These are phyloP conservation scores for Aureoboletus auriporus DNA, from an alignment of 768 basidiomycete genomes.

Conservation along the genomic window DNA sequence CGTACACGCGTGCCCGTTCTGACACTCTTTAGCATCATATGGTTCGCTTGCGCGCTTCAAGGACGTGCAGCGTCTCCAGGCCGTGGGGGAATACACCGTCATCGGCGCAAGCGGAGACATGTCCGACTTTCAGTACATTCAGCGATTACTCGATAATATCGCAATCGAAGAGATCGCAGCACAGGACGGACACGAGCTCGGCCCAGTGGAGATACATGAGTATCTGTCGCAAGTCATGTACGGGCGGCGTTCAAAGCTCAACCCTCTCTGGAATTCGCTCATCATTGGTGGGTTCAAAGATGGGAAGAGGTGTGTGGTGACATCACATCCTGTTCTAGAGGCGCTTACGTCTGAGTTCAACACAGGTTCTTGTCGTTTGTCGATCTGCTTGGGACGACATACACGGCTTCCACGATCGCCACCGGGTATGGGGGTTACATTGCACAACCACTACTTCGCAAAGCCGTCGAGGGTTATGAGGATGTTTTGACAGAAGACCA, in stretches of 20 bases:
- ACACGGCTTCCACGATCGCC: slow-evolving; percentile 87
- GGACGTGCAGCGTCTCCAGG: slow-evolving; percentile 84
- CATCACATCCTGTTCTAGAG: not conserved
- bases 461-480: slow-evolving; percentile 82
- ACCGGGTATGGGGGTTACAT: slow-evolving; percentile 94
- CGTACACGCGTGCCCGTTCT: not conserved
- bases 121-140: slow-evolving; percentile 95
- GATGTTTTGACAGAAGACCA: slow-evolving; percentile 73
- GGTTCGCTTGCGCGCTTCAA: slow-evolving; percentile 97
- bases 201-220: slow-evolving; percentile 88
- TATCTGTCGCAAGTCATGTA: slow-evolving; percentile 92
- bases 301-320: slow-evolving; percentile 60
- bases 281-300: slow-evolving; percentile 91
- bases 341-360: not conserved
- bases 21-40: slow-evolving; percentile 69
- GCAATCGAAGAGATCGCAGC: slow-evolving; percentile 75
- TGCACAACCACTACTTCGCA: slow-evolving; percentile 88
- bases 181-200: slow-evolving; percentile 79
- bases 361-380: slow-evolving; percentile 88
- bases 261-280: slow-evolving; percentile 94
- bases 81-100: slow-evolving; percentile 79
- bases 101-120: slow-evolving; percentile 95
- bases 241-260: slow-evolving; percentile 75
- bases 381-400: slow-evolving; percentile 95
- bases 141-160: slow-evolving; percentile 72